These are phyloP conservation scores for Suillus cothurnatus DNA, from an alignment of 768 basidiomycete species.

Conservation along the genomic window DNA sequence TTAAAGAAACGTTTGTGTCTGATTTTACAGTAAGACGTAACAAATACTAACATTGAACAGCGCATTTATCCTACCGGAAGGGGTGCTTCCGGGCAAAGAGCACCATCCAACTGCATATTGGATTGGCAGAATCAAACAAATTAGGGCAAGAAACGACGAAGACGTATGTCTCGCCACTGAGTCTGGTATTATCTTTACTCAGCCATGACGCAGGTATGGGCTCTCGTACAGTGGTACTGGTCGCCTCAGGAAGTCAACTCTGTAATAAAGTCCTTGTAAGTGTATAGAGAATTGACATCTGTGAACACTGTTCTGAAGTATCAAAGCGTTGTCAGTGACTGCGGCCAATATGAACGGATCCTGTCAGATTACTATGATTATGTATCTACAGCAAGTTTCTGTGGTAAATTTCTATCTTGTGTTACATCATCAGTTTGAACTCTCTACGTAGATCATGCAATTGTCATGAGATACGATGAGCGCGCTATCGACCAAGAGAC, in stretches of 20 bases:
- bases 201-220: slow-evolving; percentile 48
- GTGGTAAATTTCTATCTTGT: slow-evolving; percentile 37
- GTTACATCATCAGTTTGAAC: slow-evolving; percentile 1
- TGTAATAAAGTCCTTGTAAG: slow-evolving; percentile 53
- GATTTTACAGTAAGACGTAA: neutral
- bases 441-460: slow-evolving; percentile 38
- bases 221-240: slow-evolving; percentile 57
- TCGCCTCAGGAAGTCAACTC: slow-evolving; percentile 46
- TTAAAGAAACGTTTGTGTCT: slow-evolving; percentile 39
- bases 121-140: slow-evolving; percentile 52
- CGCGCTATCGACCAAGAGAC: slow-evolving; percentile 35
- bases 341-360: slow-evolving; percentile 52
- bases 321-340: slow-evolving; percentile 39
- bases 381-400: slow-evolving; percentile 46
- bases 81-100: slow-evolving; percentile 21
- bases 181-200: neutral
- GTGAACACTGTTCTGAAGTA: neutral
- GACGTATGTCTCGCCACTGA: slow-evolving; percentile 26
- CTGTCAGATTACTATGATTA: slow-evolving; percentile 51
- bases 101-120: slow-evolving; percentile 46
- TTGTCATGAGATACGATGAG: slow-evolving; percentile 42
- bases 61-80: slow-evolving; percentile 45
- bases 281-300: slow-evolving; percentile 4
- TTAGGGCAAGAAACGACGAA: slow-evolving; percentile 35
- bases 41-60: slow-evolving; percentile 25